These are phyloP conservation scores for Plasmopara viticola DNA, from an alignment of 352 stramenopile species.

Conservation along the genomic window DNA sequence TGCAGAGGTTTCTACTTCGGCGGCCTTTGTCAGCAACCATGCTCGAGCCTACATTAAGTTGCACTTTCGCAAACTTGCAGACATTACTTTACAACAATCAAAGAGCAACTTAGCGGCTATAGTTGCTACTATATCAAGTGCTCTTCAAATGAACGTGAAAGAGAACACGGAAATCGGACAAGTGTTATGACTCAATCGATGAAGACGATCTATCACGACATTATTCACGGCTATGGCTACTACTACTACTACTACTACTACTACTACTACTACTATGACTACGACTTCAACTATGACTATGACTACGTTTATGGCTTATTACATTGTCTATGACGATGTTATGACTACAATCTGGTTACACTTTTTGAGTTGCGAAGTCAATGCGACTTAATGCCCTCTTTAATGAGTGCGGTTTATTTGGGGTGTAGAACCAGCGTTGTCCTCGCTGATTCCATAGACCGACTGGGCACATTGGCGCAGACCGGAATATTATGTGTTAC, in stretches of 20 bases:
- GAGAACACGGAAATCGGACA: no score
- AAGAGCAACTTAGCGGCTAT: background rate
- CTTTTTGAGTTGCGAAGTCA: background rate
- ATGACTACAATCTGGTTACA: background rate
- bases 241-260: background rate
- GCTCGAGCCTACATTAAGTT: background rate
- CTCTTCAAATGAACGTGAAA: background rate
- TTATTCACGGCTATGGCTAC: background rate
- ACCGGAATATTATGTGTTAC: no score
- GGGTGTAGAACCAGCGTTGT: no score
- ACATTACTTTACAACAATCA: background rate
- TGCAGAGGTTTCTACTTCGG: background rate
- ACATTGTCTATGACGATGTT: background rate
- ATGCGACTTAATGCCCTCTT: background rate
- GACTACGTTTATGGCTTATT: background rate
- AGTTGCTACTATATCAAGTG: background rate
- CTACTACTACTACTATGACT: background rate
- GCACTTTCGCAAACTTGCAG: background rate
- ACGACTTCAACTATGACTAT: background rate
- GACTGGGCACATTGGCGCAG: no score
- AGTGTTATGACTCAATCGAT: no score
- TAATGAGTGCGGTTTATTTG: background rate
- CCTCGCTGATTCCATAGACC: no score
- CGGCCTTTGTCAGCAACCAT: background rate
- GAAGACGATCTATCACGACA: no score